Evolutionary conservation across 2,329 filamentous ascomycete genomes (phyloP).

Genomic region (Diaporthe sp.): DNA sequence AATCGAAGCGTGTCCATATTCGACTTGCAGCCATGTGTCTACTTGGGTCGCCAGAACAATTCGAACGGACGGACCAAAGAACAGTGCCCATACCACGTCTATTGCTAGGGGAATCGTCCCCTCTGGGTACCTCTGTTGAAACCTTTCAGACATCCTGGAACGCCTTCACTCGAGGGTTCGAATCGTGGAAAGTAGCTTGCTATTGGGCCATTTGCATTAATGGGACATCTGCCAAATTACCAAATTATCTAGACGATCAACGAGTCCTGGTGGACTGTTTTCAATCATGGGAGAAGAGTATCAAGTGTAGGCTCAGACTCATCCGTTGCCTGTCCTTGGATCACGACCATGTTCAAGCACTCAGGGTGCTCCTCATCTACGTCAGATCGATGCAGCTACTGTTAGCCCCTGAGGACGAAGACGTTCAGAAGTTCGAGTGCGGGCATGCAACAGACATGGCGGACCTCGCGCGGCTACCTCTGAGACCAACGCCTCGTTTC

Average conservation of each 20-base stretch:
- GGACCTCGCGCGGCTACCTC: neutral
- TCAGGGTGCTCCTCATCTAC: neutral
- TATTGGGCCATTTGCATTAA: constrained; percentile 1
- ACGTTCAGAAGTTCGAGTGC: neutral
- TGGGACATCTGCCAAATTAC: neutral
- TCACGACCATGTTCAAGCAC: neutral
- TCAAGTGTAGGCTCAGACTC: neutral
- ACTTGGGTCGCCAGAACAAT: neutral
- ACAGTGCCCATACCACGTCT: neutral
- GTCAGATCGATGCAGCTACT: constrained; percentile 1
- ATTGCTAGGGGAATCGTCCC: neutral
- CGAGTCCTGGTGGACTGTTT: neutral
- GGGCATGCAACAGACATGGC: neutral
- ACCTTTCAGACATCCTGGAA: neutral
- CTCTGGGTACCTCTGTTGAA: neutral
- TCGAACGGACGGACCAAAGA: neutral
- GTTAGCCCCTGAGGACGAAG: neutral
- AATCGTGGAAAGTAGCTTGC: constrained; percentile 1
- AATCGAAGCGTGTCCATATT: neutral
- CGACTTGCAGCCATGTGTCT: constrained; percentile 3
- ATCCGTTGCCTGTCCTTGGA: neutral
- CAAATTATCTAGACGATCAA: neutral
- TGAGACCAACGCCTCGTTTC: neutral
- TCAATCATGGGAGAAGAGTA: neutral
- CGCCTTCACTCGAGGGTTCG: neutral